phyloP scores from a whole-genome alignment of 352 stramenopile species.

The Phytophthora crassamura region DNA sequence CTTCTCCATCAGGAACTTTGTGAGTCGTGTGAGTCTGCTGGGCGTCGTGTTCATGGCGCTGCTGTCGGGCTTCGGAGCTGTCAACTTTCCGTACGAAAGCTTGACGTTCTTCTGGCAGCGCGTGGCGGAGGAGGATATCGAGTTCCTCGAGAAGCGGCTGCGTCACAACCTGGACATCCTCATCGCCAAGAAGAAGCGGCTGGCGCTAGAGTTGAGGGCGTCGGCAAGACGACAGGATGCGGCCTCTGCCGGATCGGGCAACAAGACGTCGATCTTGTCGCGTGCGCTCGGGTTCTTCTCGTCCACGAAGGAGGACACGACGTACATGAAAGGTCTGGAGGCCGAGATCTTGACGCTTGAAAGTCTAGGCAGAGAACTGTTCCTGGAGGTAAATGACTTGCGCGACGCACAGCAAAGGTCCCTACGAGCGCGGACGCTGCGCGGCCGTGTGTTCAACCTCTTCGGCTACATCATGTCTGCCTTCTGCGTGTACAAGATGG shows the following conservation, averaged over 20 bases:
- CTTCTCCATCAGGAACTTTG: slow-evolving; percentile 83
- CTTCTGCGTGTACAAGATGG: slow-evolving; percentile 90
- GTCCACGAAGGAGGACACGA: slow-evolving; percentile 34
- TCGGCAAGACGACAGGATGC: slow-evolving; percentile 38
- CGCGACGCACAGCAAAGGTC: slow-evolving; percentile 69
- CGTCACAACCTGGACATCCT: slow-evolving; percentile 86
- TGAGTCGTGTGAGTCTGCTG: slow-evolving; percentile 82
- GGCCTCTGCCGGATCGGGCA: slow-evolving; percentile 13
- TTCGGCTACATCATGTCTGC: slow-evolving; percentile 80
- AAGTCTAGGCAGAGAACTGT: slow-evolving; percentile 77
- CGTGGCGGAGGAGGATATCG: slow-evolving; percentile 83
- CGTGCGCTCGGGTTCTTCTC: slow-evolving; percentile 44
- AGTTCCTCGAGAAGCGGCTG: slow-evolving; percentile 80
- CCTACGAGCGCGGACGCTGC: slow-evolving; percentile 61
- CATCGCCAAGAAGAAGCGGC: slow-evolving; percentile 84
- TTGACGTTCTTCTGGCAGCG: slow-evolving; percentile 84
- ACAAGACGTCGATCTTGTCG: slow-evolving; percentile 39
- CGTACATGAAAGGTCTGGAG: slow-evolving; percentile 72
- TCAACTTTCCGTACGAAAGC: slow-evolving; percentile 89
- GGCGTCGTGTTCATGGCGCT: slow-evolving; percentile 86
- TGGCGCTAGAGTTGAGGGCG: slow-evolving; percentile 57
- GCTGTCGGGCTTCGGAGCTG: slow-evolving; percentile 81
- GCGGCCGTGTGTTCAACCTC: slow-evolving; percentile 80
- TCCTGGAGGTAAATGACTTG: slow-evolving; percentile 87
- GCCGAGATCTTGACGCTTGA: slow-evolving; percentile 81